Base-by-base conservation (phyloP, 306 rosid species). In the Vigna reflexopilosa region DNA sequence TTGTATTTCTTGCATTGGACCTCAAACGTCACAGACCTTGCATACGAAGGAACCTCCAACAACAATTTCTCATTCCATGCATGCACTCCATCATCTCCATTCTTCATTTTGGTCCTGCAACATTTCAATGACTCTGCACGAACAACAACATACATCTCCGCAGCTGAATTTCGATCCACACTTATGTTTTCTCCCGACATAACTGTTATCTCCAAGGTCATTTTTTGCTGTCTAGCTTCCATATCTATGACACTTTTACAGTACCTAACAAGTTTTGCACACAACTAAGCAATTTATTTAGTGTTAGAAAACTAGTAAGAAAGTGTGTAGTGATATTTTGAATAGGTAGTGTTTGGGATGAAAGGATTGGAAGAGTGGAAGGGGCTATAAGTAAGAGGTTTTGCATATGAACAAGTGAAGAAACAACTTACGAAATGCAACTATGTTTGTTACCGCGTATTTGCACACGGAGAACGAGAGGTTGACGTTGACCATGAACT, bases 61-160 rank as follows among this genome's bases (percentile, higher is more conserved):
- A 77, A 28, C 30, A 88, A 49, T 64, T 84, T 90, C 67, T 90
- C 79, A 34, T 87, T 83, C 95, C 93, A 90, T 14, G 69, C 49
- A 3, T 78, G 86, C 22, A 77, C 19, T 10, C 80, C 76, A 0
- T 20, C 82, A 9, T 57, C 85, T 49, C 74, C 73, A 2, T 44
- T 68, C 49, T 74, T 87, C 76, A 55, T 85, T 40, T 74, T 73
- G 0, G 90, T 85, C 1, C 63, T 79, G 58, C 56, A 77, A 48
- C 57, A 51, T 15, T 51, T 70, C 0, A 82, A 52, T 19, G 73
- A 42, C 42, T 88, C 89, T 0, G 81, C 62, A 6, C 88, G 77
- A 42, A 88, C 86, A 19, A 80, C 67, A 6, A 82, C 93, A 12
- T 52, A 88, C 22, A 84, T 78, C 38, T 81, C 87, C 17, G 38